Evolutionary conservation across 23 red algal genomes (phyloP), one percentile per base, ranked within the genome.

Genomic region (Agarophyton chilense): DNA sequence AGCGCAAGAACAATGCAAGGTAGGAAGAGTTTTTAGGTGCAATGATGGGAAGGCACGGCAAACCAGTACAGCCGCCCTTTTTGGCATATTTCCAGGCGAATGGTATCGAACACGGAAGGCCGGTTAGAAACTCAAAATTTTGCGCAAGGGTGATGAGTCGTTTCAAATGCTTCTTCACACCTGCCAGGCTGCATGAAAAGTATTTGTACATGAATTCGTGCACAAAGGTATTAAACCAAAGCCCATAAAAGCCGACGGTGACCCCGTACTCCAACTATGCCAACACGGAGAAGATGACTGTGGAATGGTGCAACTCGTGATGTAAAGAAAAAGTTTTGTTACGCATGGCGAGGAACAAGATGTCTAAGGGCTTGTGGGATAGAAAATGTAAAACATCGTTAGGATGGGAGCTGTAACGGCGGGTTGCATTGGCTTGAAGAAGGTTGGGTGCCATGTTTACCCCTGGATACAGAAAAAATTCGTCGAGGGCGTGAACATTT

Each of bases 141-240:
- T 99, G 97, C 22, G 78, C 53, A 22, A 44, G 52, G 34, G 97
- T 99, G 73, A 99, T 95, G 79, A 61, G 45, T 34, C 77, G 72
- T 71, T 93, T 88, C 25, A 64, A 79, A 29, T 47, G 89, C 35
- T 83, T 63, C 38, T 89, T 67, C 19, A 81, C 28, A 26, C 70
- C 18, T 21, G 78, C 64, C 18, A 91, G 77, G 33, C 90, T 65
- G 18, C 58, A 76, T 8, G 86, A 86, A 78, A 94, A 99, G 82
- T 99, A 96, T 21, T 47, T 14, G 52, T 99, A 99, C 97, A 99
- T 99, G 58, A 94, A 51, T 38, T 87, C 66, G 55, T 99, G 97
- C 32, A 99, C 92, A 42, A 79, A 67, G 12, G 97, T 94, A 62
- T 99, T 99, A 54, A 96, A 93, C 50, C 84, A 85, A 64, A 99